Percentiles rank a stretch among this genome's conserved stretches.
Evolutionary conservation across 1,139 yeast genomes (phyloP).

Genomic region (Taphrina deformans): DNA sequence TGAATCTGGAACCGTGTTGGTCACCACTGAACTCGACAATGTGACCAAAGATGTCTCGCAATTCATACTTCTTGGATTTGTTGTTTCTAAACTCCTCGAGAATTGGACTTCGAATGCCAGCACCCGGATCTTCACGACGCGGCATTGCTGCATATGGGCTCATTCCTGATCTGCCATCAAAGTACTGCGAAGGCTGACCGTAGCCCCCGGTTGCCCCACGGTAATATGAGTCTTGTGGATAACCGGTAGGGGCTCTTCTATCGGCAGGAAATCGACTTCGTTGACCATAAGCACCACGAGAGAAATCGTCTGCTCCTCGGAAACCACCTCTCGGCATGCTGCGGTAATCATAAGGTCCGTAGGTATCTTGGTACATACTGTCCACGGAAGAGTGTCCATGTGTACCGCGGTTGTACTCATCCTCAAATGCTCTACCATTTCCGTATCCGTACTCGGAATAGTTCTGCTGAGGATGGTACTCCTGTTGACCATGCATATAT

Average conservation of each 20-base stretch:
- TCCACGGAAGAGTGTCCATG: constrained; percentile 3
- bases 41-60: constrained; percentile 76
- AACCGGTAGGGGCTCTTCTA: constrained; percentile 7
- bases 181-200: constrained; percentile 9
- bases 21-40: constrained; percentile 92
- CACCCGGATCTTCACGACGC: constrained; percentile 29
- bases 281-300: constrained; percentile 6
- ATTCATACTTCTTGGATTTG: constrained; percentile 58
- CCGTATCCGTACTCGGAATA: constrained; percentile 19
- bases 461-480: constrained; percentile 7
- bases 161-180: constrained; percentile 23
- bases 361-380: constrained; percentile 16
- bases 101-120: constrained; percentile 42
- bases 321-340: constrained; percentile 23
- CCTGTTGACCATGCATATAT: constrained; percentile 6
- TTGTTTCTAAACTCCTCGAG: constrained; percentile 83
- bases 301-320: constrained; percentile 12
- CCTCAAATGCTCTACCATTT: constrained; percentile 12
- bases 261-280: constrained; percentile 7
- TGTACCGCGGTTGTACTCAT: background rate
- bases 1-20: constrained; percentile 95
- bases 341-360: constrained; percentile 20
- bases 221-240: constrained; percentile 9
- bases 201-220: background rate
- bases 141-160: constrained; percentile 10